phyloP scores from a whole-genome alignment of 192 early-diverging fungal genomes.

The Umbelopsis isabellina region DNA sequence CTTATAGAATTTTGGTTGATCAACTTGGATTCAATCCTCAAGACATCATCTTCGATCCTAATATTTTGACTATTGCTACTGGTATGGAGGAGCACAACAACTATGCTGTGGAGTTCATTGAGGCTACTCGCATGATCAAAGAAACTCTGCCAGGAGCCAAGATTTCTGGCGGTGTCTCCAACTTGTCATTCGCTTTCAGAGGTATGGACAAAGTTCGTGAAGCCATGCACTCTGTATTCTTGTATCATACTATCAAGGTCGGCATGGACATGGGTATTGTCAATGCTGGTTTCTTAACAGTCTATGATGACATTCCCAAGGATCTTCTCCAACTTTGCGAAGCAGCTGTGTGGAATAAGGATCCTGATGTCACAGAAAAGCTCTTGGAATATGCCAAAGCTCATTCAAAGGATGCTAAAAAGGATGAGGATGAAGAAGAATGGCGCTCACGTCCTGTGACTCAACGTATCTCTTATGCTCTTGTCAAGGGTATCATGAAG shows the following conservation, averaged over 20 bases:
- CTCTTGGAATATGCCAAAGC: constrained; percentile 88
- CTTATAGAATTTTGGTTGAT: constrained; percentile 87
- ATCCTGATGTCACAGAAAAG: constrained; percentile 91
- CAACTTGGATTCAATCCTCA: constrained; percentile 62
- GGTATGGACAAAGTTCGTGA: constrained; percentile 91
- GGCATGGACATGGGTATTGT: constrained; percentile 99
- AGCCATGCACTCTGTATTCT: constrained; percentile 96
- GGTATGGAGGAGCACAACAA: constrained; percentile 97
- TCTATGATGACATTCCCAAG: constrained; percentile 95
- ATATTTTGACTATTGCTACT: constrained; percentile 95
- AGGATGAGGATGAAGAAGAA: constrained; percentile 80
- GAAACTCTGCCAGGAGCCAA: constrained; percentile 84
- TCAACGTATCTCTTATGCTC: constrained; percentile 75
- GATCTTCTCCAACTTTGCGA: constrained; percentile 93
- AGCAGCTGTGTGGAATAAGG: constrained; percentile 90
- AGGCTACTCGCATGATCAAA: constrained; percentile 78
- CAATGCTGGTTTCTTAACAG: constrained; percentile 94
- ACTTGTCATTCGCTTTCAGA: constrained; percentile 97
- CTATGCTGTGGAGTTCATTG: constrained; percentile 94
- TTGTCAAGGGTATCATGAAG: constrained; percentile 96
- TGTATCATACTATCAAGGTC: constrained; percentile 80
- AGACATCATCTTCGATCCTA: constrained; percentile 77
- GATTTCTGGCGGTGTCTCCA: constrained; percentile 95
- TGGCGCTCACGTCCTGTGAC: constrained; percentile 82
- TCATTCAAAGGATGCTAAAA: constrained; percentile 70